Evolutionary conservation across 23 red algal genomes (phyloP), one percentile per base, ranked within the genome.

Genomic region (Pyropia haitanensis): DNA sequence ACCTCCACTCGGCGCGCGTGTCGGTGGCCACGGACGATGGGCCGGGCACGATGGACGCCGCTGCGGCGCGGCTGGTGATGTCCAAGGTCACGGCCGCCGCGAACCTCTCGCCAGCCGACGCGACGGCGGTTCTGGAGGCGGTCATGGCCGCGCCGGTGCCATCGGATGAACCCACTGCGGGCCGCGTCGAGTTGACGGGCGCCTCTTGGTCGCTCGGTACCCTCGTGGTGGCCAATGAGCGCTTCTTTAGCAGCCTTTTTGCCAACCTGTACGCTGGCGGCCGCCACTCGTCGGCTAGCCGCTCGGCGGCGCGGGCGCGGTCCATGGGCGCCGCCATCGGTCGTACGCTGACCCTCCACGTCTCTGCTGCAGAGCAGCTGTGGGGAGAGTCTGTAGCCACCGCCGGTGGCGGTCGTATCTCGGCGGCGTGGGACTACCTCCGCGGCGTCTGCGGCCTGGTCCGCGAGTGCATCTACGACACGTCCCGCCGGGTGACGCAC

Each of bases 381-480:
- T 88, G 83, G 83, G 24, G 60, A 26, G 19, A 78, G 15, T 14
- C 65, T 16, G 83, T 79, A 14, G 64, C 33, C 15, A 72, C 58
- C 68, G 73, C 73, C 65, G 73, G 83, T 9, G 33, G 53, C 23
- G 64, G 44, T 34, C 26, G 56, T 23, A 51, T 88, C 26, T 34
- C 70, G n/a, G 71, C 73, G 49, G 83, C 73, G 8, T 88, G 83
- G 83, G 75, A 88, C 65, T 88, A 88, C 32, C 28, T 88, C 27
- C 73, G 83, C 24, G 83, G 83, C 13, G 49, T 88, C 0, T 63
- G 68, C 14, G 70, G 75, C 14, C 70, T 76, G 63, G 71, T 88
- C 25, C 75, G 76, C 31, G 68, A 68, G 48, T 64, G 65, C 57
- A n/a, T 88, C 19, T 88, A 76, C 51, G 83, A 72, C 39, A 73